Conservation (phyloP, 345 rosid genomes). For the Linum trigynum region DNA sequence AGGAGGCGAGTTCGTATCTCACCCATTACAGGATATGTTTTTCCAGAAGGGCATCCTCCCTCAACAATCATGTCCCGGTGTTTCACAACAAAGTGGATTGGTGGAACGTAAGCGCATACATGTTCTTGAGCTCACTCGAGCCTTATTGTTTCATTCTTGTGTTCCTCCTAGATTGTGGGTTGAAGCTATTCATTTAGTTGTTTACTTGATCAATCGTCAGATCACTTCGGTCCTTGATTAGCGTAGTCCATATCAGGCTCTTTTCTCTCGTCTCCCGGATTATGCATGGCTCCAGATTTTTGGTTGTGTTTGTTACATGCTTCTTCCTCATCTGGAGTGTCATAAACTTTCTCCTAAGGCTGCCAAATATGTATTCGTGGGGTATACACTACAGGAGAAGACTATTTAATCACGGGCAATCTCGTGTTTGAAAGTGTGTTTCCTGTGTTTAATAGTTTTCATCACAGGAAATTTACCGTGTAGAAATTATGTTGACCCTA, state of each 20-base stretch:
- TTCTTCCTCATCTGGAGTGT: too few species aligned
- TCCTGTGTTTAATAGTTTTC: too few species aligned
- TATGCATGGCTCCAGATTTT: neutral
- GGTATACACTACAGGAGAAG: too few species aligned
- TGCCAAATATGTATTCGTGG: too few species aligned
- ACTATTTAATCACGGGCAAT: too few species aligned
- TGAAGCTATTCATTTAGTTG: neutral
- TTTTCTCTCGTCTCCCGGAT: neutral
- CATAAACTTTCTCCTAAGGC: too few species aligned
- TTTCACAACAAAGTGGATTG: neutral
- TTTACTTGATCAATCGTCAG: neutral
- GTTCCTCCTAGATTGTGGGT: neutral
- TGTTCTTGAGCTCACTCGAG: neutral
- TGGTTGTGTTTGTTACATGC: too few species aligned
- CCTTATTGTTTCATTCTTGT: neutral
- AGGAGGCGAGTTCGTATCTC: neutral
- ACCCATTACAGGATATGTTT: neutral
- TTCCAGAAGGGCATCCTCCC: neutral
- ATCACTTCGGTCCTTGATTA: neutral
- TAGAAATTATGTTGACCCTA: too few species aligned
- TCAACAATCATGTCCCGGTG: neutral
- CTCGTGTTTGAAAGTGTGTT: too few species aligned
- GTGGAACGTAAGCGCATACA: neutral
- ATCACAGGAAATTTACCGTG: too few species aligned
- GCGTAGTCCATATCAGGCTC: too few species aligned